These are phyloP conservation scores for Eimeria praecox DNA, from an alignment of 169 alveolate species.

Conservation along the genomic window DNA sequence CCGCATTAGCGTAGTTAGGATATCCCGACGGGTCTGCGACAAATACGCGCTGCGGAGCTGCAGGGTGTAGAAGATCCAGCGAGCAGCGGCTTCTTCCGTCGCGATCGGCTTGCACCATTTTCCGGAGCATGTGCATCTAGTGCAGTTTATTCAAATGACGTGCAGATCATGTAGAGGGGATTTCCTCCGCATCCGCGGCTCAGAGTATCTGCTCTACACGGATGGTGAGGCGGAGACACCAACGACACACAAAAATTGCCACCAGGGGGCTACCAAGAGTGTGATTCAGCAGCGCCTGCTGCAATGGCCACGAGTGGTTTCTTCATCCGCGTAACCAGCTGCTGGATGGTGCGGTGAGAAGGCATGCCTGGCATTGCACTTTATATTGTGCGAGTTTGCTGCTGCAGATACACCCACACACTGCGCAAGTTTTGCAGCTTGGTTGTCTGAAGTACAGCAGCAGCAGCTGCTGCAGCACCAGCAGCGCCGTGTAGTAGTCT, in stretches of 20 bases:
- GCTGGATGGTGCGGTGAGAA: not conserved
- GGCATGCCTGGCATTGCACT: not conserved
- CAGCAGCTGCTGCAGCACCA: slow-evolving; percentile 21
- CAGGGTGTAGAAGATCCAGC: slow-evolving; percentile 90
- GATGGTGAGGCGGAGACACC: not conserved
- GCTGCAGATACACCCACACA: not conserved
- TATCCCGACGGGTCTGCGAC: slow-evolving; percentile 94
- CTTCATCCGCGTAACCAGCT: not conserved
- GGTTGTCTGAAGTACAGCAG: not conserved
- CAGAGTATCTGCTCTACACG: not conserved
- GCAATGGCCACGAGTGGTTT: not conserved
- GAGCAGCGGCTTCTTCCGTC: slow-evolving; percentile 84
- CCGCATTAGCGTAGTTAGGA: slow-evolving; percentile 87
- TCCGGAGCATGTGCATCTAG: slow-evolving; percentile 80
- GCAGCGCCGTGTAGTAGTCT: slow-evolving; percentile 1
- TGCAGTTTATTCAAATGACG: not conserved
- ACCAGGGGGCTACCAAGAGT: not conserved
- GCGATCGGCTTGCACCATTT: slow-evolving; percentile 88
- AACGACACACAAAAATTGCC: not conserved
- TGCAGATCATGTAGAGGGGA: not conserved
- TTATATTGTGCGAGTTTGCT: not conserved
- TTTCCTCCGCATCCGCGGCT: not conserved
- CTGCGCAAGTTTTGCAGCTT: not conserved
- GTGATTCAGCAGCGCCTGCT: not conserved
- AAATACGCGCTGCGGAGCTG: slow-evolving; percentile 90